Conservation (phyloP, 2,329 filamentous ascomycete species). For the Penicillium expansum region DNA sequence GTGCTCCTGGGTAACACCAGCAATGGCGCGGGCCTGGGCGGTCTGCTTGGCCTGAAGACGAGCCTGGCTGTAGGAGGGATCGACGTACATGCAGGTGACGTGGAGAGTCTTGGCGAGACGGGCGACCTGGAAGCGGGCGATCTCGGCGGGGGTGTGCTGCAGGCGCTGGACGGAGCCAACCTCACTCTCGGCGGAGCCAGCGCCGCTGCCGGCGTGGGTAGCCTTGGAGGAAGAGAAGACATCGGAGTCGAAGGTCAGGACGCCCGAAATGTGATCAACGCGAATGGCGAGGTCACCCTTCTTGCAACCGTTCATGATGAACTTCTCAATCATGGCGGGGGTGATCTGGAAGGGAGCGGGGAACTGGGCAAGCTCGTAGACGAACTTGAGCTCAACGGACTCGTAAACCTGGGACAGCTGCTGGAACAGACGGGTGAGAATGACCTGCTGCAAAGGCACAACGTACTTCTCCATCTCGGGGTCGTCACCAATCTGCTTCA, state of each 20-base stretch:
- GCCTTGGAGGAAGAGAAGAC: constrained; percentile 97
- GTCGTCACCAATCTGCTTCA: constrained; percentile 88
- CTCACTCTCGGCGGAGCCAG: constrained; percentile 85
- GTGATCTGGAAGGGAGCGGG: constrained; percentile 94
- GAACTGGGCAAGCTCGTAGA: constrained; percentile 90
- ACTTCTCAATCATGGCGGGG: constrained; percentile 92
- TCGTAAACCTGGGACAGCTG: constrained; percentile 99
- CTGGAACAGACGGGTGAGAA: constrained; percentile 96
- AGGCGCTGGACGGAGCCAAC: constrained; percentile 84
- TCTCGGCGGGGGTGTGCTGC: constrained; percentile 96
- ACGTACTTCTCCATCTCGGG: constrained; percentile 98
- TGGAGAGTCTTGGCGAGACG: constrained; percentile 88
- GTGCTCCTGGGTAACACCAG: constrained; percentile 90
- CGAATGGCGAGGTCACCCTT: constrained; percentile 97
- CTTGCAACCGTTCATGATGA: constrained; percentile 99
- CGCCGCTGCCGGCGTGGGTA: constrained; percentile 75
- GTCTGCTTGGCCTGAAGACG: constrained; percentile 75
- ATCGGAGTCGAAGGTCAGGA: constrained; percentile 95
- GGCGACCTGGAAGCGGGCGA: constrained; percentile 90
- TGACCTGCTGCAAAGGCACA: constrained; percentile 92
- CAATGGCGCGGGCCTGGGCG: constrained; percentile 76
- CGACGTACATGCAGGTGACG: constrained; percentile 93
- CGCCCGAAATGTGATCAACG: constrained; percentile 90
- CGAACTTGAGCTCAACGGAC: constrained; percentile 90
- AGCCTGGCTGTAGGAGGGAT: constrained; percentile 80